Conservation (phyloP, 441 rosid genomes). For the Daphne laureola region DNA sequence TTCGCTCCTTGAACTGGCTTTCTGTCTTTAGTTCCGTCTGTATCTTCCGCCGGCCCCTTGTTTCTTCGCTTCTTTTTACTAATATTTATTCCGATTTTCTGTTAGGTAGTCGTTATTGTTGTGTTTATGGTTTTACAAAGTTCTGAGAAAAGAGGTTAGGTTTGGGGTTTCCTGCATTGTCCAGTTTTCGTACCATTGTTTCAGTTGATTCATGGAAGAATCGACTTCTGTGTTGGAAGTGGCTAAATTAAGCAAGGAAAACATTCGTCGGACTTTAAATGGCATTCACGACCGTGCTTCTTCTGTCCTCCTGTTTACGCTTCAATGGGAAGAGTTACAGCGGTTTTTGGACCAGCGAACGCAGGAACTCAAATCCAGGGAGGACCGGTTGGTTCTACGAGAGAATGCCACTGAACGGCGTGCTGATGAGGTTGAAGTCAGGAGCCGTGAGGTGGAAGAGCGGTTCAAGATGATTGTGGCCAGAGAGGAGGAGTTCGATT, state of each 20-base stretch:
- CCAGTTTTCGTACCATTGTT: neutral
- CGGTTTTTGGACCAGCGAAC: neutral
- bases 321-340: conserved; percentile 8
- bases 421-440: neutral
- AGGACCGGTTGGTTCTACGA: neutral
- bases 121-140: no score
- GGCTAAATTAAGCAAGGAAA: neutral
- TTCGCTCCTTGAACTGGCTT: no score
- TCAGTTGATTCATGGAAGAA: conserved; percentile 4
- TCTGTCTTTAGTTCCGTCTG: no score
- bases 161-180: neutral
- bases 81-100: no score
- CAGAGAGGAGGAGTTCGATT: neutral
- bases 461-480: neutral
- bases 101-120: no score
- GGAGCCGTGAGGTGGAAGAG: neutral
- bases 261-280: neutral
- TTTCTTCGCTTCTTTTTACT: no score
- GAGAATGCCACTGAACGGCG: neutral
- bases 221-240: neutral
- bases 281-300: conserved; percentile 9
- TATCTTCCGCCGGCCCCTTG: no score
- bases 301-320: conserved; percentile 6
- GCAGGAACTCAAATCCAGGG: conserved; percentile 3
- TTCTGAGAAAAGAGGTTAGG: neutral